These are phyloP conservation scores for Mycena amicta DNA, from an alignment of 768 basidiomycete species.

Conservation along the genomic window DNA sequence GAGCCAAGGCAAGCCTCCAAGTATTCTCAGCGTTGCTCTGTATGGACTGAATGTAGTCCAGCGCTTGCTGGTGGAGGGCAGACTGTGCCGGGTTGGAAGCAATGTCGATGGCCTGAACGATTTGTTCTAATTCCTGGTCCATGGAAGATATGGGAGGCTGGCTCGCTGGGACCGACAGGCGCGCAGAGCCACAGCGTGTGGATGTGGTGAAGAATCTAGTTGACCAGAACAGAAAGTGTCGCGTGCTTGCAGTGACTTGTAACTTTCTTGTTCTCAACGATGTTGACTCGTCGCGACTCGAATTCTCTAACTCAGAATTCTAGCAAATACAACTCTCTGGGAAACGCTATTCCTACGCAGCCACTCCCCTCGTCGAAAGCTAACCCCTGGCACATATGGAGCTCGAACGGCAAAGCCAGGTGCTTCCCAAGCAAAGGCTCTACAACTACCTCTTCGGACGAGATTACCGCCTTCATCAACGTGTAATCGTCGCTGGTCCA, in stretches of 20 bases:
- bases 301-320: conserved; percentile 30
- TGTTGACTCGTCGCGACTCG: background rate
- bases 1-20: conserved; percentile 79
- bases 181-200: background rate
- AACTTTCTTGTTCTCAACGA: background rate
- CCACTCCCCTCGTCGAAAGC: conserved; percentile 62
- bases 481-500: conserved; percentile 51
- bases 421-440: conserved; percentile 47
- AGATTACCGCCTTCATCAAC: conserved; percentile 55
- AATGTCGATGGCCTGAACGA: conserved; percentile 85
- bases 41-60: conserved; percentile 78
- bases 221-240: background rate
- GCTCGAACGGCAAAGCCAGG: conserved; percentile 54
- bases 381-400: conserved; percentile 45
- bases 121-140: conserved; percentile 59
- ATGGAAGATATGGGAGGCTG: background rate
- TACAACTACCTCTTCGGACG: conserved; percentile 28
- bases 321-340: conserved; percentile 56
- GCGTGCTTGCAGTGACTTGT: background rate
- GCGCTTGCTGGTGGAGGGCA: conserved; percentile 79
- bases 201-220: background rate
- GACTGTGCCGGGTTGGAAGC: conserved; percentile 79
- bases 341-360: conserved; percentile 50
- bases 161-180: background rate
- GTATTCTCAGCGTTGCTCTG: conserved; percentile 74